A percentile compares a stretch with the other conserved stretches of the same genome.
Conservation (phyloP, 2,329 filamentous ascomycete species). For the Septoria petroselini region DNA sequence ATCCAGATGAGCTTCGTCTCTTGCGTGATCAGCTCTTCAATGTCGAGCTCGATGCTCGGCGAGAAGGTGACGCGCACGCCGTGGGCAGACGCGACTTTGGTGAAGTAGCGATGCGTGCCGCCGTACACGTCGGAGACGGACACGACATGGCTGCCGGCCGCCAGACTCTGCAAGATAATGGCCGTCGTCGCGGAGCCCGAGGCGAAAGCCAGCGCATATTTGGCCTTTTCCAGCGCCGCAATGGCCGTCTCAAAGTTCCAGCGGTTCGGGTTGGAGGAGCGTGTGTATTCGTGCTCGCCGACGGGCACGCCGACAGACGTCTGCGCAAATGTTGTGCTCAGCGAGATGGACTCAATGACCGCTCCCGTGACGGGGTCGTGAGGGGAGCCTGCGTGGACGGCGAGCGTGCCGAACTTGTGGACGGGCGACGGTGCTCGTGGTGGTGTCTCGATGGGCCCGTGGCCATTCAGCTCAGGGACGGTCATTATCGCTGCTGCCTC, state of each 20-base stretch:
- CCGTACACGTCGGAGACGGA: constrained; percentile 98
- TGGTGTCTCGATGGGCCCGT: constrained; percentile 64
- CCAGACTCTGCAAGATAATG: constrained; percentile 86
- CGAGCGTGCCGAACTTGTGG: constrained; percentile 84
- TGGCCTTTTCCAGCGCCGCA: constrained; percentile 86
- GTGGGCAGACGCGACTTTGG: constrained; percentile 91
- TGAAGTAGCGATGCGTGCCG: constrained; percentile 98
- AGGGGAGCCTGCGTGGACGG: constrained; percentile 88
- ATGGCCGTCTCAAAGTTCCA: constrained; percentile 91
- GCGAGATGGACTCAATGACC: constrained; percentile 92
- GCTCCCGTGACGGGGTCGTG: constrained; percentile 90
- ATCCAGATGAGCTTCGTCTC: constrained; percentile 97
- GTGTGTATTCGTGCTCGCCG: constrained; percentile 87
- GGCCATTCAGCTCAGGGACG: constrained; percentile 22
- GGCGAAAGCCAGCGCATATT: constrained; percentile 88
- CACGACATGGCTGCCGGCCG: constrained; percentile 86
- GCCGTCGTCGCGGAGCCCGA: constrained; percentile 94
- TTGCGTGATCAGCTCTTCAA: constrained; percentile 76
- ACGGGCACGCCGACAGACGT: constrained; percentile 80
- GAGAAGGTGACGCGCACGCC: constrained; percentile 94
- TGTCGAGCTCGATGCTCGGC: constrained; percentile 83
- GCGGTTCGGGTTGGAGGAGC: constrained; percentile 91
- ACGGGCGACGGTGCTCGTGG: constrained; percentile 69
- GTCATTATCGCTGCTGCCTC: constrained; percentile 26
- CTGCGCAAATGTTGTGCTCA: constrained; percentile 97